Base-by-base conservation (phyloP, 2,329 filamentous ascomycete genomes). In the Stenocarpella maydis region DNA sequence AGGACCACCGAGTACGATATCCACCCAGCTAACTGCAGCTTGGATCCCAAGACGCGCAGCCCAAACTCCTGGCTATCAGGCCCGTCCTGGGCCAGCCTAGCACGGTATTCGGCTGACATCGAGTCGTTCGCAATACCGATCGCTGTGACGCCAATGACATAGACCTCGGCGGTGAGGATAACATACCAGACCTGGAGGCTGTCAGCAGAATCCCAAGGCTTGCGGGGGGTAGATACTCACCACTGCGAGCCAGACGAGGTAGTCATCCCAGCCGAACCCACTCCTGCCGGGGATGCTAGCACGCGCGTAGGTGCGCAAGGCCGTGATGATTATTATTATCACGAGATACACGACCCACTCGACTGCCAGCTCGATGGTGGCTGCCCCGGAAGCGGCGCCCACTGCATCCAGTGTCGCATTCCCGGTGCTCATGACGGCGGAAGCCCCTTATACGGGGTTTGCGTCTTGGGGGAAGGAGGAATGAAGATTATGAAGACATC, bases 21-120 rank as follows among this genome's bases (percentile, higher is more conserved):
- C 87, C 86, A 89, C 2, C 86, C 85, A 0, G 84, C 77, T 2
- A 90, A 74, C 70, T 89, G 86, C 0, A 86, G 83, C 73, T 89
- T 89, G 14, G 86, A 87, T 0, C 87, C 88, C 2, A 82, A 76
- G 0, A 87, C 79, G n/a, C 87, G 83, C 17, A 45, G 58, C 8
- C 41, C 45, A 19, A 43, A 70, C 17, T 70, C 69, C 26, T 70
- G 65, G 31, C 69, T 68, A 2, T 14, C 34, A 1, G 65, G 39
- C 26, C 67, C 50, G 15, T 70, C 69, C 2, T 50, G 24, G 10
- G 58, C 69, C 6, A 90, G 77, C 0, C 79, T 76, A 5, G 73
- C 76, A 8, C 88, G 83, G 71, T 87, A 76, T 24, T 80, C 81
- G 17, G 83, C 78, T 2, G 86, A 85, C 85, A 90, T 88, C 67